phyloP scores from a whole-genome alignment of 192 early-diverging fungal genomes.

The Martensiomyces pterosporus region DNA sequence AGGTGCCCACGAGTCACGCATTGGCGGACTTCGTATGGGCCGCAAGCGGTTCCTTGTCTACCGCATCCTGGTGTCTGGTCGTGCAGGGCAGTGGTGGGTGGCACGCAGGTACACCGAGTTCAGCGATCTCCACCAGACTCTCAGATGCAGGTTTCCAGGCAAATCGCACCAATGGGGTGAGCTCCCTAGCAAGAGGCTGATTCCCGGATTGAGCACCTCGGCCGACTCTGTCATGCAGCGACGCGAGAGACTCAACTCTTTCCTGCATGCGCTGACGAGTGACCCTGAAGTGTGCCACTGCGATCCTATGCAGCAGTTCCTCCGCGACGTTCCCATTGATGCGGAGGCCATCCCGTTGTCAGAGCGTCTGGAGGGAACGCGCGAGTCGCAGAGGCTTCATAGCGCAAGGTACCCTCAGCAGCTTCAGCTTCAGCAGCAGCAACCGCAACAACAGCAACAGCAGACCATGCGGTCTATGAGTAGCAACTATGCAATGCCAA shows the following conservation, averaged over 20 bases:
- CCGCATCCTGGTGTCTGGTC: slow-evolving; percentile 40
- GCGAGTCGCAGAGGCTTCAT: slow-evolving; percentile 7
- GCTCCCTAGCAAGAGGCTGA: slow-evolving; percentile 40
- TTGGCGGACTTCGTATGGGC: slow-evolving; percentile 43
- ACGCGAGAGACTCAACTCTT: slow-evolving; percentile 38
- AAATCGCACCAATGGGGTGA: slow-evolving; percentile 30
- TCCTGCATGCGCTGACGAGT: slow-evolving; percentile 29
- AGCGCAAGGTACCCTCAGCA: slow-evolving; percentile 1
- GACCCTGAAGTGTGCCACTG: slow-evolving; percentile 19
- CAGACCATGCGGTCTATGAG: slow-evolving; percentile 33
- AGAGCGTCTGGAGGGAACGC: slow-evolving; percentile 19
- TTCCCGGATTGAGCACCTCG: slow-evolving; percentile 33
- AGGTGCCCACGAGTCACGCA: slow-evolving; percentile 23
- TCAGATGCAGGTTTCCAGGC: slow-evolving; percentile 36
- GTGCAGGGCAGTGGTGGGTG: slow-evolving; percentile 42
- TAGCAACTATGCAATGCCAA: slow-evolving; percentile 17
- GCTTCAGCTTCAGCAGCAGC: neutral
- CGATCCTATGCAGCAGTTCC: slow-evolving; percentile 30
- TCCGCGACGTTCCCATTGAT: slow-evolving; percentile 38
- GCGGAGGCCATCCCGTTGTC: slow-evolving; percentile 25
- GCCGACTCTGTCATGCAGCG: slow-evolving; percentile 41
- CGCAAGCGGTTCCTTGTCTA: slow-evolving; percentile 45
- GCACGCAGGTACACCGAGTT: slow-evolving; percentile 46
- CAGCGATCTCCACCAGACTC: slow-evolving; percentile 31
- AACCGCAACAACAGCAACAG: slow-evolving; percentile 15